Conservation (phyloP, 805 yeast species). For the Teunomyces atbi region DNA sequence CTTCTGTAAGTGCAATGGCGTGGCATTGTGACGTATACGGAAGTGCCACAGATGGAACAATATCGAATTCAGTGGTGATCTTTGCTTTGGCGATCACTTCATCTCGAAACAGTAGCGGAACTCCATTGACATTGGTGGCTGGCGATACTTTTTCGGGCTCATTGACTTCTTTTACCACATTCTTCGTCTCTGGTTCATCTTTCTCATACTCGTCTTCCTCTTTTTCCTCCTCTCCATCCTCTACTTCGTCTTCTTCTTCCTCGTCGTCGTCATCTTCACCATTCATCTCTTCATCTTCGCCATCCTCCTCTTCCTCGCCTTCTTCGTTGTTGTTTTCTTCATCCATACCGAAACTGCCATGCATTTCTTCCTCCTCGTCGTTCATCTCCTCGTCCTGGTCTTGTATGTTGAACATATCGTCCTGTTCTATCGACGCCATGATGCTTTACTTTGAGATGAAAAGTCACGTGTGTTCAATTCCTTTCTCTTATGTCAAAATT, state of each 20-base stretch:
- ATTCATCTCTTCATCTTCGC: constrained; percentile 18
- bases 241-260: constrained; percentile 12
- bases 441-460: neutral
- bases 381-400: constrained; percentile 17
- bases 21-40: constrained; percentile 80
- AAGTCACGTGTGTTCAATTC: neutral
- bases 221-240: constrained; percentile 15
- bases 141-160: neutral
- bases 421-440: constrained; percentile 15
- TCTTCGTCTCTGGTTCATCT: constrained; percentile 12
- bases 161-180: constrained; percentile 15
- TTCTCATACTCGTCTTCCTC: constrained; percentile 18
- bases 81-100: constrained; percentile 44
- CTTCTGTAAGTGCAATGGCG: constrained; percentile 71
- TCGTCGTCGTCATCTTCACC: constrained; percentile 20
- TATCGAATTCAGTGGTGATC: constrained; percentile 58
- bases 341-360: constrained; percentile 1
- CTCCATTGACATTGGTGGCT: neutral
- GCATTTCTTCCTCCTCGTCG: constrained; percentile 14
- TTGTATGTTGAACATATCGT: constrained; percentile 21
- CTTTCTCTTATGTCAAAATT: neutral
- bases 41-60: constrained; percentile 83
- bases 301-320: constrained; percentile 23
- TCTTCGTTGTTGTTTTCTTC: constrained; percentile 9
- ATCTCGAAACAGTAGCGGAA: constrained; percentile 18